These are phyloP conservation scores for Xylaria sp. DNA, from an alignment of 2,329 filamentous ascomycete genomes.

Conservation along the genomic window DNA sequence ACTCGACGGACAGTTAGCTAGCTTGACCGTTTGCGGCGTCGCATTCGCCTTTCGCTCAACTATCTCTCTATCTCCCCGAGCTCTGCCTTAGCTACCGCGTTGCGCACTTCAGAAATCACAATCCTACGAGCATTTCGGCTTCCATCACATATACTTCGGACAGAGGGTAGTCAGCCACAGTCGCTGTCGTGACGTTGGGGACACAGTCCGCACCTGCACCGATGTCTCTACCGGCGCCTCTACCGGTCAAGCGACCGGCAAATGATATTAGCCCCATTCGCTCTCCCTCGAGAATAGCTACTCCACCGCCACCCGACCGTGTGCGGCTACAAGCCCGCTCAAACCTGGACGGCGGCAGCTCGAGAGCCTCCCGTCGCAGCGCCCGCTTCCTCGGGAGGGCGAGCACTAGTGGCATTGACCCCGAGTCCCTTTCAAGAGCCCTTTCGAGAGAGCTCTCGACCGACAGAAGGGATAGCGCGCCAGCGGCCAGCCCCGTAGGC, in stretches of 20 bases:
- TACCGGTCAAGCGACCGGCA: conserved; percentile 49
- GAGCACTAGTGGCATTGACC: conserved; percentile 57
- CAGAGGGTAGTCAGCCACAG: conserved; percentile 1
- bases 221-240: conserved; percentile 44
- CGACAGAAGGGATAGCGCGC: conserved; percentile 63
- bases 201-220: conserved; percentile 46
- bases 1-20: conserved; percentile 34
- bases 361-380: conserved; percentile 51
- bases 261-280: conserved; percentile 52
- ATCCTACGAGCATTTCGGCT: conserved; percentile 15
- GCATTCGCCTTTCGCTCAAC: conserved; percentile 21
- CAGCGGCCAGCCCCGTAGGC: conserved; percentile 65
- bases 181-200: conserved; percentile 51
- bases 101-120: not conserved
- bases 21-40: conserved; percentile 36
- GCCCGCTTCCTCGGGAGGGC: conserved; percentile 52
- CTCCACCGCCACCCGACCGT: conserved; percentile 59
- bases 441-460: conserved; percentile 63
- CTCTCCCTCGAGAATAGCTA: conserved; percentile 55
- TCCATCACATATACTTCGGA: not conserved
- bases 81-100: conserved; percentile 18
- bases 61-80: conserved; percentile 7
- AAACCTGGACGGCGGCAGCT: conserved; percentile 53
- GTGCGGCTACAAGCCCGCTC: conserved; percentile 56
- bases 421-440: conserved; percentile 62